Base-by-base conservation (phyloP, 352 stramenopile species). In the Globisporangium radiosum region DNA sequence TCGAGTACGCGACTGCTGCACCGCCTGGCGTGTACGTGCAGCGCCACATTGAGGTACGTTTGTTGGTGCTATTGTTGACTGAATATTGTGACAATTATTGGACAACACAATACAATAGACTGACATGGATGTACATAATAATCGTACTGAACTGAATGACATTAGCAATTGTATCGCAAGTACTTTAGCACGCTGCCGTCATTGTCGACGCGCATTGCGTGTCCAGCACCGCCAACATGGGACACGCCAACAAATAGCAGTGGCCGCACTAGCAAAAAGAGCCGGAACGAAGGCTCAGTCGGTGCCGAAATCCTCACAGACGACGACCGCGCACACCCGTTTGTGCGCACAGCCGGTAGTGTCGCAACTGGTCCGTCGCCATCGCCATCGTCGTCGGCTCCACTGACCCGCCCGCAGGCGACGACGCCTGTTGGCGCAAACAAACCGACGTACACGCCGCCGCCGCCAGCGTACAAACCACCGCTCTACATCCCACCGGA, bases 141-240 rank as follows among this genome's bases (percentile, higher is more conserved):
- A 3, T 33, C 25, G 25, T 33, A 33, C 25, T 33, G 25, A 33
- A 33, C 25, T 33, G 25, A 33, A 33, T 33, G 25, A 33, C 25
- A 15, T 7, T 47, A 53, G 13, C 53, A 89, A 72, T 57, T 95
- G 50, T 95, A 92, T 36, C 75, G 81, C 40, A 92, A 88, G 66
- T 95, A 93, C 57, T 90, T 79, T 48, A 77, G 66, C 8, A 92
- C 81, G 13, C 63, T 95, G 13, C 64, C 76, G 47, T 82, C 81
- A 25, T 66, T 76, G 19, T 64, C 73, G 7, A 70, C 69, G 55
- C 69, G 71, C 8, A 42, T 95, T 33, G 58, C 70, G 36, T 76
- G 75, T 52, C 76, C 83, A 33, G 57, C 71, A 7, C 65, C 79
- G 59, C 85, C 85, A 0, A 78, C 79, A 53, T 94, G 85, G 85